Evolutionary conservation across 1,284 basidiomycete species (phyloP).

Genomic region (Pyrrhoderma lamaoense): DNA sequence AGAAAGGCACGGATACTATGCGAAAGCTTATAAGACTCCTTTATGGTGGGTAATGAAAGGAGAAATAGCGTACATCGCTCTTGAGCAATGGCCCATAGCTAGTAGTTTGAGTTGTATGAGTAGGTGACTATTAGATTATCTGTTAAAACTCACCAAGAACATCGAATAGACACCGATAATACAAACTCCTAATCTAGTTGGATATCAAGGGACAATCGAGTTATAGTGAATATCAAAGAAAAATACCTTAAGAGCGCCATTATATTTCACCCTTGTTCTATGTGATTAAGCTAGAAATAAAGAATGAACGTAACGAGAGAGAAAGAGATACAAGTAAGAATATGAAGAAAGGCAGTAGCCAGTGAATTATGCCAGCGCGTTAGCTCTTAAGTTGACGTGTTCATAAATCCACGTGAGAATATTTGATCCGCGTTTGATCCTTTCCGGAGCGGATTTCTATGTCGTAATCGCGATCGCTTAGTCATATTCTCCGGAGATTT

Average conservation of each 20-base stretch:
- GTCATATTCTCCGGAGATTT: too few relatives aligned
- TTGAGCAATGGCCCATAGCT: constrained; percentile 89
- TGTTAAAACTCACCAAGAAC: constrained; percentile 24
- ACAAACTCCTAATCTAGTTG: constrained; percentile 23
- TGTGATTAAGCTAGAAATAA: not conserved
- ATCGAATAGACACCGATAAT: constrained; percentile 28
- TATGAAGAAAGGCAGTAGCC: not conserved
- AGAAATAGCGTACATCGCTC: constrained; percentile 56
- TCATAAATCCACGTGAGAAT: not conserved
- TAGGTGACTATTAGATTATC: not conserved
- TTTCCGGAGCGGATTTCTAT: too few relatives aligned
- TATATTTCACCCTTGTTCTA: too few relatives aligned
- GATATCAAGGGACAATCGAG: not conserved
- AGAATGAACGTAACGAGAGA: not conserved
- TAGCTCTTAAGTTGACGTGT: constrained; percentile 12
- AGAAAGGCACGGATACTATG: constrained; percentile 79
- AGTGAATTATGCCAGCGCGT: constrained; percentile 11
- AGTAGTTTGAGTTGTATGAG: constrained; percentile 14
- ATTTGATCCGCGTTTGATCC: too few relatives aligned
- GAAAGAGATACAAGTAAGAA: not conserved
- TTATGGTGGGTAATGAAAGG: not conserved
- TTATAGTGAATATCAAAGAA: not conserved
- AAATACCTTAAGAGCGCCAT: constrained; percentile 12
- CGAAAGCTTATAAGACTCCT: constrained; percentile 9
- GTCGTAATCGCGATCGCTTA: too few relatives aligned